Evolutionary conservation across 768 basidiomycete species (phyloP).

Genomic region (Pluteus cervinus): DNA sequence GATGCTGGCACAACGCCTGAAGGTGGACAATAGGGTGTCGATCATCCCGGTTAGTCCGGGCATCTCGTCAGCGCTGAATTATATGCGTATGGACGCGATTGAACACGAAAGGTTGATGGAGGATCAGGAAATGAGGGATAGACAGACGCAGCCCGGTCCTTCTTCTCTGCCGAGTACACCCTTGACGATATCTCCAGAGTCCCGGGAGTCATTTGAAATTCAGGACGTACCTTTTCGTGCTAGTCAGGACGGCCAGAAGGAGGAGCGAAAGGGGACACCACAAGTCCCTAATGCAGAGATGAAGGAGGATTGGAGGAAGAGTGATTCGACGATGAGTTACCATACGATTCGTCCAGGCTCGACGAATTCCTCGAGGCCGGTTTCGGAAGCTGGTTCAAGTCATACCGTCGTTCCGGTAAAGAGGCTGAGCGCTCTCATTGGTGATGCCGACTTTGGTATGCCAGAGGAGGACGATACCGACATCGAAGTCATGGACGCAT

Average conservation of each 20-base stretch:
- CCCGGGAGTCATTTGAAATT: too few relatives aligned
- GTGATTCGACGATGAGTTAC: constrained; percentile 77
- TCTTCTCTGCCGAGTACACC: not conserved
- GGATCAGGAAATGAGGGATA: constrained; percentile 5
- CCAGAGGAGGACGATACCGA: constrained; percentile 52
- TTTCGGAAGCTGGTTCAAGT: constrained; percentile 72
- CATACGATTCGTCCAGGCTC: constrained; percentile 60
- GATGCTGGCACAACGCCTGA: constrained; percentile 7
- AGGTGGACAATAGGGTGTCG: constrained; percentile 36
- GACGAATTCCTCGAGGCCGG: constrained; percentile 55
- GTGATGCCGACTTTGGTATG: constrained; percentile 62
- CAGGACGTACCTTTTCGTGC: too few relatives aligned
- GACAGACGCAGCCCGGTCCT: constrained; percentile 13
- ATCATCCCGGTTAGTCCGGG: constrained; percentile 52
- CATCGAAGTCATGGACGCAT: constrained; percentile 11
- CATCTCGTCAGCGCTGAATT: constrained; percentile 53
- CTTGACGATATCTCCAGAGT: constrained; percentile 10
- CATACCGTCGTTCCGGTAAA: constrained; percentile 62
- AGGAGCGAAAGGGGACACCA: constrained; percentile 12
- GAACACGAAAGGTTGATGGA: constrained; percentile 13
- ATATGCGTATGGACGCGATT: constrained; percentile 38
- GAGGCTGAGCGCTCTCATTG: constrained; percentile 63
- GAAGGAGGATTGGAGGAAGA: constrained; percentile 76
- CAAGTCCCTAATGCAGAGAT: constrained; percentile 26
- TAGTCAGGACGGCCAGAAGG: constrained; percentile 14